phyloP scores from a whole-genome alignment of 2,329 filamentous ascomycete genomes.

The Stemphylium lycopersici region DNA sequence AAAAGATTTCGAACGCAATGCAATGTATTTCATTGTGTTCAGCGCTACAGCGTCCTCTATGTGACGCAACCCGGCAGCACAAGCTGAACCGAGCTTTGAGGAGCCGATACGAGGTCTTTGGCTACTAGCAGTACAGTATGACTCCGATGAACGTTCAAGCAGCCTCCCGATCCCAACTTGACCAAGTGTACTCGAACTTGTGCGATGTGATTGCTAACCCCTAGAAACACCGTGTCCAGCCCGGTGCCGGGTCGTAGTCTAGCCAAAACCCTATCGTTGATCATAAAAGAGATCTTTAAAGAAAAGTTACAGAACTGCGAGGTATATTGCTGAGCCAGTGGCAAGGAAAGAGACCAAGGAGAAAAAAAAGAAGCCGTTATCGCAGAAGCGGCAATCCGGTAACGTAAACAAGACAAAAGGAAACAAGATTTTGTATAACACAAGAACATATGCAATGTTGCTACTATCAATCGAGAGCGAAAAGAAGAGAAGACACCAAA shows the following conservation, averaged over 20 bases:
- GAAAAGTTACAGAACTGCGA: slow-evolving; percentile 21
- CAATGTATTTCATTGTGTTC: slow-evolving; percentile 8
- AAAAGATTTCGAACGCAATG: background rate
- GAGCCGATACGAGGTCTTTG: background rate
- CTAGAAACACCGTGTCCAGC: slow-evolving; percentile 36
- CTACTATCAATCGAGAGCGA: slow-evolving; percentile 17
- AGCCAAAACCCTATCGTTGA: slow-evolving; percentile 24
- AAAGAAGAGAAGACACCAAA: background rate
- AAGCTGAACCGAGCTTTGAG: slow-evolving; percentile 1
- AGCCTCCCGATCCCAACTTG: slow-evolving; percentile 5
- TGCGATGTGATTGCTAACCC: slow-evolving; percentile 15
- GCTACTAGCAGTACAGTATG: slow-evolving; percentile 14
- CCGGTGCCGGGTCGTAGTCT: slow-evolving; percentile 37
- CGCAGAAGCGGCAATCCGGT: slow-evolving; percentile 16
- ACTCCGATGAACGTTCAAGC: slow-evolving; percentile 16
- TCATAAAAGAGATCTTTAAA: slow-evolving; percentile 20
- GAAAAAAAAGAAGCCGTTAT: slow-evolving; percentile 23
- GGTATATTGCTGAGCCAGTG: slow-evolving; percentile 41
- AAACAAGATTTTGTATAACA: slow-evolving; percentile 6
- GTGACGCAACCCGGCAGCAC: slow-evolving; percentile 6
- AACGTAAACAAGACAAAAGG: slow-evolving; percentile 19
- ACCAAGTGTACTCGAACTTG: slow-evolving; percentile 14
- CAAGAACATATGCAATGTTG: background rate
- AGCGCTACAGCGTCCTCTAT: slow-evolving; percentile 6
- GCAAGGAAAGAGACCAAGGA: slow-evolving; percentile 3